Conservation (phyloP, 2,329 filamentous ascomycete genomes). For the Diaporthe vexans region DNA sequence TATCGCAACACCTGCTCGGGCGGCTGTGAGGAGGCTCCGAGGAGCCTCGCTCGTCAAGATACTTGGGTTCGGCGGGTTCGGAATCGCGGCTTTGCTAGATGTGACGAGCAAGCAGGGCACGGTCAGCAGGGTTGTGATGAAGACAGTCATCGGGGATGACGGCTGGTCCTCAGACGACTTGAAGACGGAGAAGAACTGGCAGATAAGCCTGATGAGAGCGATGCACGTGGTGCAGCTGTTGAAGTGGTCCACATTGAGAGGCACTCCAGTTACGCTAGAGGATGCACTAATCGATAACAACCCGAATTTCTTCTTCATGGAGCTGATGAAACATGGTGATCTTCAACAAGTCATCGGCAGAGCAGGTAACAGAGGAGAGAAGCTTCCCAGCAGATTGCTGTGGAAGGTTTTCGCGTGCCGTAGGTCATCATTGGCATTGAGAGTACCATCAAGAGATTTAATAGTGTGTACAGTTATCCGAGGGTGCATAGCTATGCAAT, state of each 20-base stretch:
- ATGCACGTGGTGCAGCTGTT: constrained; percentile 4
- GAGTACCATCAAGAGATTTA: neutral
- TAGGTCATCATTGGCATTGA: neutral
- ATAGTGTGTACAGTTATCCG: neutral
- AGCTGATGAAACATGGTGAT: constrained; percentile 9
- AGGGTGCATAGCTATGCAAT: neutral
- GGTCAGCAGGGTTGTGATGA: neutral
- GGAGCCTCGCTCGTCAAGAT: neutral
- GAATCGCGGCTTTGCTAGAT: neutral
- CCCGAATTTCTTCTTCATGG: constrained; percentile 1
- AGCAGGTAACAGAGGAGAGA: neutral
- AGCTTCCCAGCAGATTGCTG: neutral
- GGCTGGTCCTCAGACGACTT: neutral
- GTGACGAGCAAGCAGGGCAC: neutral
- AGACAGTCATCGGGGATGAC: neutral
- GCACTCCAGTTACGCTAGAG: neutral
- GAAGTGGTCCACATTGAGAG: neutral
- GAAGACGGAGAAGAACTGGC: constrained; percentile 2
- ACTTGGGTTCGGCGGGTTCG: neutral
- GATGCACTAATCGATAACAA: neutral
- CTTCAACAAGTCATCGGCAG: neutral
- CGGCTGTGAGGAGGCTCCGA: neutral
- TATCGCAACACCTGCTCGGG: neutral
- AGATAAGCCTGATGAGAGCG: neutral
- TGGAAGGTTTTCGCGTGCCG: constrained; percentile 19